These are phyloP conservation scores for Drechmeria coniospora DNA, from an alignment of 2,329 filamentous ascomycete species.

Conservation along the genomic window DNA sequence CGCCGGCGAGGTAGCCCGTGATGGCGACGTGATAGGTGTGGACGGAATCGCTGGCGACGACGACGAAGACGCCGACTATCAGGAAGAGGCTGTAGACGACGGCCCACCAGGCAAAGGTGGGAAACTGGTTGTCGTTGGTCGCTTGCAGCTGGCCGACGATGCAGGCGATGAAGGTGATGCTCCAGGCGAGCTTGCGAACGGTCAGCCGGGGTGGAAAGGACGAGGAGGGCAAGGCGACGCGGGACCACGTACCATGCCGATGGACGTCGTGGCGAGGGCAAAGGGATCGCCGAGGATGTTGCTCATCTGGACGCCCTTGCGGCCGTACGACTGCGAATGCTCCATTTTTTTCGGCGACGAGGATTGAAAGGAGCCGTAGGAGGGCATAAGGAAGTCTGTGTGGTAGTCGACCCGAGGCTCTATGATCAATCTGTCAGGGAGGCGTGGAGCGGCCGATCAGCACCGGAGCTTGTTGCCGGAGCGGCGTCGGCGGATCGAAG, in stretches of 20 bases:
- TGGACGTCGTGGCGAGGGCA: conserved; percentile 84
- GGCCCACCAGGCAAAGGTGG: conserved; percentile 87
- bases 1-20: conserved; percentile 72
- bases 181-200: conserved; percentile 63
- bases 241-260: conserved; percentile 56
- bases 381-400: conserved; percentile 46
- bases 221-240: neutral
- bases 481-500: too few relatives aligned
- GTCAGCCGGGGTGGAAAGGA: conserved; percentile 7
- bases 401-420: too few relatives aligned
- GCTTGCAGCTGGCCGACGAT: conserved; percentile 51
- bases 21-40: conserved; percentile 86
- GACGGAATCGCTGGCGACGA: conserved; percentile 70
- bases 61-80: conserved; percentile 64
- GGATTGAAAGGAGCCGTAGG: conserved; percentile 57
- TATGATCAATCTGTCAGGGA: too few relatives aligned
- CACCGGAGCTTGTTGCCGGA: too few relatives aligned
- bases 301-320: conserved; percentile 56
- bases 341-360: conserved; percentile 74
- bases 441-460: too few relatives aligned
- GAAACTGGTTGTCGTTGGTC: conserved; percentile 38
- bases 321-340: conserved; percentile 43
- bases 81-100: conserved; percentile 73
- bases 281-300: conserved; percentile 96
- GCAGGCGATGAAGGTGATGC: conserved; percentile 79